Conservation (phyloP, 805 yeast genomes). For the Cyberlindnera mississippiensis region DNA sequence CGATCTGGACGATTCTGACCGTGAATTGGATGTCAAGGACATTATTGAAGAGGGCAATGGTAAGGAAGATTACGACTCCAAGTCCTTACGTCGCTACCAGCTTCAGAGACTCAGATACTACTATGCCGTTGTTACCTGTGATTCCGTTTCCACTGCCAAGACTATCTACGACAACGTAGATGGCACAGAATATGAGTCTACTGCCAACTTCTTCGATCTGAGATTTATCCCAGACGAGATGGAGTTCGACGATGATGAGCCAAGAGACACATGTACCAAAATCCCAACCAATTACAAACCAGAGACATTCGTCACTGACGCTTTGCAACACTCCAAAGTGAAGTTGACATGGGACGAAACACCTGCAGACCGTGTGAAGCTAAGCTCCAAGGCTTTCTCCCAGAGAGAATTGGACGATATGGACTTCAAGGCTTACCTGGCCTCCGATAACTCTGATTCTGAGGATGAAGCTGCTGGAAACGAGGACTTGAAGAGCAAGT, state of each 20-base stretch:
- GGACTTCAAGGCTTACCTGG: conserved; percentile 91
- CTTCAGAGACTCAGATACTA: conserved; percentile 88
- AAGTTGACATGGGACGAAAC: conserved; percentile 98
- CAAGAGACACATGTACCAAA: conserved; percentile 67
- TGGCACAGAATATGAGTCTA: conserved; percentile 92
- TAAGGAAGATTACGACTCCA: conserved; percentile 78
- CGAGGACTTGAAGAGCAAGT: conserved; percentile 47
- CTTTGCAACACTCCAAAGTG: conserved; percentile 93
- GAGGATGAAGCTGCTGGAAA: conserved; percentile 32
- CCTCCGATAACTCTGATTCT: conserved; percentile 65
- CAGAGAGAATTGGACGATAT: conserved; percentile 84
- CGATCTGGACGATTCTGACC: conserved; percentile 44
- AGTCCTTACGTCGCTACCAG: conserved; percentile 83
- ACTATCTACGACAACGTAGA: conserved; percentile 83
- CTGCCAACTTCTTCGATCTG: conserved; percentile 90
- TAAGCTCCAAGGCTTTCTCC: conserved; percentile 77
- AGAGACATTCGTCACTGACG: conserved; percentile 80
- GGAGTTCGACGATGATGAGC: conserved; percentile 75
- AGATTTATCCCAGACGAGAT: conserved; percentile 92
- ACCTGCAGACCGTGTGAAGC: conserved; percentile 77
- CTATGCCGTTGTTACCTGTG: conserved; percentile 88
- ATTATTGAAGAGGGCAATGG: conserved; percentile 79
- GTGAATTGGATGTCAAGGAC: conserved; percentile 62
- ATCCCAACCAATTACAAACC: conserved; percentile 83
- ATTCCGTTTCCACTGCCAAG: conserved; percentile 64